Percentiles rank a stretch among this genome's conserved stretches.
These are phyloP conservation scores for Polygonum maritimum DNA, from an alignment of 148 eudicot genomes.

Conservation along the genomic window DNA sequence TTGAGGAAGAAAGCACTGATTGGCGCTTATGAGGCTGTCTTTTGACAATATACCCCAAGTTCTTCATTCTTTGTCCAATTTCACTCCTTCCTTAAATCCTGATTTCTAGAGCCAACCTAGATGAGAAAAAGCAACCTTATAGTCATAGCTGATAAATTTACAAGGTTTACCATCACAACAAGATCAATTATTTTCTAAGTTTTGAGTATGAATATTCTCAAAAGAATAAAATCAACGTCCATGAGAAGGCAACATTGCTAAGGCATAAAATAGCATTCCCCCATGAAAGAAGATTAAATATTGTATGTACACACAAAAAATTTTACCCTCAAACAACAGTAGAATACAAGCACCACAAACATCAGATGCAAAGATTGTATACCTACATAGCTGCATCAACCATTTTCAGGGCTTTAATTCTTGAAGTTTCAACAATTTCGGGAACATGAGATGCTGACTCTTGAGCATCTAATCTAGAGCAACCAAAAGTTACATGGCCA, in stretches of 20 bases:
- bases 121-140: neutral
- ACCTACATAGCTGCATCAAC: constrained; percentile 90
- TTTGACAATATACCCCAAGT: neutral
- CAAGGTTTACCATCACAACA: neutral
- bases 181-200: neutral
- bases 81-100: neutral
- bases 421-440: constrained; percentile 75
- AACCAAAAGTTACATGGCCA: constrained; percentile 31
- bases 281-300: neutral
- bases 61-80: neutral
- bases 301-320: neutral
- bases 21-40: no score
- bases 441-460: constrained; percentile 49
- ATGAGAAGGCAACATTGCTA: neutral
- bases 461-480: constrained; percentile 33
- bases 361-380: constrained; percentile 8
- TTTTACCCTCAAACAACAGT: neutral
- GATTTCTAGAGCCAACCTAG: neutral
- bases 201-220: neutral
- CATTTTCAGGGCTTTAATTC: constrained; percentile 68
- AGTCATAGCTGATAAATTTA: neutral
- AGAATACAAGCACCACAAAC: neutral
- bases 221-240: constrained; percentile 1
- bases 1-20: no score
- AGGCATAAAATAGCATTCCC: neutral